A percentile compares a stretch with the other conserved stretches of the same genome.
These are phyloP conservation scores for Vaucheria bursata DNA, from an alignment of 352 stramenopile species.

Conservation along the genomic window DNA sequence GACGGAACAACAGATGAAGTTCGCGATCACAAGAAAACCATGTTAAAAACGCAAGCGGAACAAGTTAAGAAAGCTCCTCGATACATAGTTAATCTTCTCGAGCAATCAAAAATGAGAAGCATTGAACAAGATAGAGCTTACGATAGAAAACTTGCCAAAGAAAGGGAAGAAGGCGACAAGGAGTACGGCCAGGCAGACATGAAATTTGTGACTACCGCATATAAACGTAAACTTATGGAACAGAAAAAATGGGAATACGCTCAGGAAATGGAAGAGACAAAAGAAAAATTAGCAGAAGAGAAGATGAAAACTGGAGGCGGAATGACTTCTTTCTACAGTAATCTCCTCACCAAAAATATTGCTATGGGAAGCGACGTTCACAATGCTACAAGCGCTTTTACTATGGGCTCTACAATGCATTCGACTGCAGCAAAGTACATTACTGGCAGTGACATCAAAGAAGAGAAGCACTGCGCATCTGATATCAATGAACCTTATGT, in stretches of 20 bases:
- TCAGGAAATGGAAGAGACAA: constrained; percentile 40
- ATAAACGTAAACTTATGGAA: constrained; percentile 77
- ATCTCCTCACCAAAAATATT: constrained; percentile 79
- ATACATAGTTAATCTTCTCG: constrained; percentile 75
- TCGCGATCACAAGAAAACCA: constrained; percentile 29
- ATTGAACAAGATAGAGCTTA: constrained; percentile 75
- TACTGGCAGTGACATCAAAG: constrained; percentile 20
- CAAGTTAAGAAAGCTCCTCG: constrained; percentile 51
- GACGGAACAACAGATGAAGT: constrained; percentile 77
- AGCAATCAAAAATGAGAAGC: constrained; percentile 75
- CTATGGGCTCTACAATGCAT: constrained; percentile 50
- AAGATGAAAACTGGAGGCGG: constrained; percentile 49
- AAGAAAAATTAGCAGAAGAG: constrained; percentile 34
- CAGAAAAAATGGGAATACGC: constrained; percentile 68
- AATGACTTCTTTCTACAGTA: constrained; percentile 77
- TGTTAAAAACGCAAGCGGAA: constrained; percentile 13
- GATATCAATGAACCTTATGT: no score
- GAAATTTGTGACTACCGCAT: constrained; percentile 76
- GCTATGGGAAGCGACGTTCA: constrained; percentile 68
- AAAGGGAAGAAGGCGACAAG: constrained; percentile 67
- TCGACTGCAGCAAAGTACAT: constrained; percentile 20
- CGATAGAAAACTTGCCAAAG: constrained; percentile 67
- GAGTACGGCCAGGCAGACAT: constrained; percentile 65
- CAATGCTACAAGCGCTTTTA: constrained; percentile 67
- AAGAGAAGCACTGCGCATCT: not conserved